Evolutionary conservation across 768 basidiomycete genomes (phyloP).

Genomic region (Lentinula detonsa): DNA sequence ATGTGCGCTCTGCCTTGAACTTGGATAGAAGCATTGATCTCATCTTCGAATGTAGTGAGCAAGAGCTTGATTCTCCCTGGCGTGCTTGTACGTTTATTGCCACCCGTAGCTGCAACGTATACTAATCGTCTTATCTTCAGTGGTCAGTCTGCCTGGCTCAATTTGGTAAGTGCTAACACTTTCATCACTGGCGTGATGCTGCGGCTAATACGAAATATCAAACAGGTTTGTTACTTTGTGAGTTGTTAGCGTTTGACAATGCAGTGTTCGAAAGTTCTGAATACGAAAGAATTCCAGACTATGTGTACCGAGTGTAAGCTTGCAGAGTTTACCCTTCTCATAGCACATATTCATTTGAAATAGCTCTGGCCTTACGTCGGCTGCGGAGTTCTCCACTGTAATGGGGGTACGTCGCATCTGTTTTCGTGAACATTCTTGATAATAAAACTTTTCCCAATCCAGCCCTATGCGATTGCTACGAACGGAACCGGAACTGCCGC

Average conservation of each 20-base stretch:
- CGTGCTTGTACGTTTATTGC: background rate
- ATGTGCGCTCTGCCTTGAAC: background rate
- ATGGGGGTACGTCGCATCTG: background rate
- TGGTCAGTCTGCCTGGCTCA: background rate
- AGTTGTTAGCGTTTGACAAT: background rate
- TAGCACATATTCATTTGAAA: background rate
- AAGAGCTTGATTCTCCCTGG: background rate
- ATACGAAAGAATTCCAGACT: background rate
- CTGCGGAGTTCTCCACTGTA: background rate
- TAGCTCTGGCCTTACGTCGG: background rate
- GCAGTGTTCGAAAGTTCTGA: background rate
- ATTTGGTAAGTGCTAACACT: background rate
- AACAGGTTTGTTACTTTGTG: background rate
- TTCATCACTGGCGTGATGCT: background rate
- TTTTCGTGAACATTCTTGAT: background rate
- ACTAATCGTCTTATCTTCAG: background rate
- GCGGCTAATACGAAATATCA: background rate
- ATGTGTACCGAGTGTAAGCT: slow-evolving; percentile 2
- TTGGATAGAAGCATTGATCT: background rate
- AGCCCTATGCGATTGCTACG: background rate
- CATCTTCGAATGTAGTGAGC: background rate
- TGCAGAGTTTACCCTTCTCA: background rate
- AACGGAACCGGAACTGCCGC: background rate
- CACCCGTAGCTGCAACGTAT: too few relatives aligned
- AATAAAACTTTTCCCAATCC: background rate